phyloP scores from a whole-genome alignment of 2,329 filamentous ascomycete species.

The Blumeria hordei region DNA sequence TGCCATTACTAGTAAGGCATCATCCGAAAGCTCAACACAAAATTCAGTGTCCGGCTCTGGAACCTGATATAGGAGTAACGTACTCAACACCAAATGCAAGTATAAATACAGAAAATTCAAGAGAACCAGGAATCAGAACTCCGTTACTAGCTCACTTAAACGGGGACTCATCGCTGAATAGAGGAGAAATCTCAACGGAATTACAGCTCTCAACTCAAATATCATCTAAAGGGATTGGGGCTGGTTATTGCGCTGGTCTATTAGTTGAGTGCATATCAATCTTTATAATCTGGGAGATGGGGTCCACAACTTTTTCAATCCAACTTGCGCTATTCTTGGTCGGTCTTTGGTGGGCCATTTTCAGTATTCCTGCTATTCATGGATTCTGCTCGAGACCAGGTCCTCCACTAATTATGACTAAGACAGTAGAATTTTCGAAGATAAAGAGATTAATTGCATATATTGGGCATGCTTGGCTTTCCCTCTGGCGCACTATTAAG shows the following conservation, averaged over 20 bases:
- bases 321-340: conserved; percentile 70
- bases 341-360: conserved; percentile 78
- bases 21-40: conserved; percentile 26
- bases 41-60: conserved; percentile 9
- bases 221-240: conserved; percentile 77
- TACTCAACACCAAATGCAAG: too few relatives aligned
- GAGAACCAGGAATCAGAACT: conserved; percentile 4
- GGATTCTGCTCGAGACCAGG: conserved; percentile 79
- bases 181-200: conserved; percentile 20
- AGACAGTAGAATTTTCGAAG: conserved; percentile 9
- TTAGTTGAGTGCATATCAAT: conserved; percentile 67
- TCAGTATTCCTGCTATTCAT: conserved; percentile 67
- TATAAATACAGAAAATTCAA: too few relatives aligned
- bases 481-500: conserved; percentile 55
- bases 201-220: conserved; percentile 71
- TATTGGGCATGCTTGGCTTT: conserved; percentile 63
- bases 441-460: conserved; percentile 40
- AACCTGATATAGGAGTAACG: conserved; percentile 4
- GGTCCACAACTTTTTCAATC: conserved; percentile 63
- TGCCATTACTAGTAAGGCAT: conserved; percentile 72
- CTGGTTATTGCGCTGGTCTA: conserved; percentile 72
- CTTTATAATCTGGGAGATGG: conserved; percentile 44
- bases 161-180: too few relatives aligned
- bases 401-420: conserved; percentile 36
- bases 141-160: conserved; percentile 18